Conservation (phyloP, 805 yeast species). For the Torulaspora delbrueckii region DNA sequence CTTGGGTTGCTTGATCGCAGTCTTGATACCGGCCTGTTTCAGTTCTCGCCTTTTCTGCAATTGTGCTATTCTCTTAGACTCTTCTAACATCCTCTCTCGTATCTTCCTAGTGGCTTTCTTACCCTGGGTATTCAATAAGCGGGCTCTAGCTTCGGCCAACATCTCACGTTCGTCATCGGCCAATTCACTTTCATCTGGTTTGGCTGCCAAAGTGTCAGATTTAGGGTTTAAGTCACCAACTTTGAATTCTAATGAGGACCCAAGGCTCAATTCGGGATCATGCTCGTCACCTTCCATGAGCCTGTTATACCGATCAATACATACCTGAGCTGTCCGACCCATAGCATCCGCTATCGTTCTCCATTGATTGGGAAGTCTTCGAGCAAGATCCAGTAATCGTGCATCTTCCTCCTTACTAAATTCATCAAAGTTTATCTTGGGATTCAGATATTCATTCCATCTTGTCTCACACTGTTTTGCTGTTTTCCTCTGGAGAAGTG, state of each 20-base stretch:
- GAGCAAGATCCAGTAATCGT: conserved; percentile 58
- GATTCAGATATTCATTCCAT: conserved; percentile 87
- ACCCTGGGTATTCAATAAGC: conserved; percentile 89
- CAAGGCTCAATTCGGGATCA: conserved; percentile 35
- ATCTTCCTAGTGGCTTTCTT: conserved; percentile 89
- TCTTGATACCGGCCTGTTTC: conserved; percentile 70
- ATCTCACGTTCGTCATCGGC: conserved; percentile 88
- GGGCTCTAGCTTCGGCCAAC: conserved; percentile 90
- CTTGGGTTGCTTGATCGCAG: conserved; percentile 45
- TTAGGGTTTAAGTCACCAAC: conserved; percentile 60
- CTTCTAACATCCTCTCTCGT: conserved; percentile 76
- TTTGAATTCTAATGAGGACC: conserved; percentile 31
- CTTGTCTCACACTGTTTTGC: conserved; percentile 90
- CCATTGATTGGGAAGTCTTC: conserved; percentile 89
- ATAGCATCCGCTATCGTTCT: conserved; percentile 75
- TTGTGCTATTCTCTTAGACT: conserved; percentile 67
- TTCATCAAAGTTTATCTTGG: conserved; percentile 54
- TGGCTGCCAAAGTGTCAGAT: conserved; percentile 75
- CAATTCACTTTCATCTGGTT: conserved; percentile 72
- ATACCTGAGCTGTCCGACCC: conserved; percentile 81
- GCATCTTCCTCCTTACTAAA: conserved; percentile 81
- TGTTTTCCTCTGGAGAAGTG: conserved; percentile 75
- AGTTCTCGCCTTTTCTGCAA: conserved; percentile 76
- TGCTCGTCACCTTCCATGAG: conserved; percentile 38
- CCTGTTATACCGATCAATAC: conserved; percentile 78